These are phyloP conservation scores for Yamadazyma phyllophila DNA, from an alignment of 805 yeast genomes.

Conservation along the genomic window DNA sequence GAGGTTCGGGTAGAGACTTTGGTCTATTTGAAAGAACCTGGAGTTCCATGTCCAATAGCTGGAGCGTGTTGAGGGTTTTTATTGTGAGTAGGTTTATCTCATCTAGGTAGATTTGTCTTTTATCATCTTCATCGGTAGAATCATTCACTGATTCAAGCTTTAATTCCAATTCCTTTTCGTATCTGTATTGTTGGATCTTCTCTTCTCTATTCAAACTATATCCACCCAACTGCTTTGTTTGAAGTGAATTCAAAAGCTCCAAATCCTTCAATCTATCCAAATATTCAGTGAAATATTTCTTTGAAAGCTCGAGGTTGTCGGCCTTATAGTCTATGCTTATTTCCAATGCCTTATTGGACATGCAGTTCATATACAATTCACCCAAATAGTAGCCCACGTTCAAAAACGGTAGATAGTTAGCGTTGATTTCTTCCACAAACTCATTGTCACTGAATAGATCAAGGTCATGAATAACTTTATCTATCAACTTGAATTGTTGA, in stretches of 20 bases:
- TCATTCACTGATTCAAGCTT: slow-evolving; percentile 32
- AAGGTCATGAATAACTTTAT: slow-evolving; percentile 42
- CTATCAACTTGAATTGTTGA: slow-evolving; percentile 44
- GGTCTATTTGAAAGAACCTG: slow-evolving; percentile 56
- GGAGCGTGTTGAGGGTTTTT: slow-evolving; percentile 54
- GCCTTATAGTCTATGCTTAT: slow-evolving; percentile 21
- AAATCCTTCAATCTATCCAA: slow-evolving; percentile 46
- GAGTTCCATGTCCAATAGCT: slow-evolving; percentile 60
- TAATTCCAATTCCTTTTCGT: slow-evolving; percentile 51
- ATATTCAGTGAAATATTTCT: slow-evolving; percentile 45
- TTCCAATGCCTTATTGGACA: slow-evolving; percentile 23
- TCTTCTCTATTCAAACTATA: slow-evolving; percentile 53
- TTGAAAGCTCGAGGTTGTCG: slow-evolving; percentile 29
- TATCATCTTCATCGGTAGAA: slow-evolving; percentile 58
- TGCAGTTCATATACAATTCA: slow-evolving; percentile 16
- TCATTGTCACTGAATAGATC: slow-evolving; percentile 74
- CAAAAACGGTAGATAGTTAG: slow-evolving; percentile 60
- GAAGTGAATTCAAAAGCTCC: slow-evolving; percentile 18
- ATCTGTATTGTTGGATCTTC: slow-evolving; percentile 66
- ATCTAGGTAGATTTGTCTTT: slow-evolving; percentile 54
- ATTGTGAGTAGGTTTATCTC: slow-evolving; percentile 54
- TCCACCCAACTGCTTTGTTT: slow-evolving; percentile 13
- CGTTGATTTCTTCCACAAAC: slow-evolving; percentile 61
- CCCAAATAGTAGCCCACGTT: slow-evolving; percentile 60
- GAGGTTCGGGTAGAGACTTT: slow-evolving; percentile 1